Base-by-base conservation (phyloP, 805 yeast genomes). In the Kazachstania bromeliacearum region DNA sequence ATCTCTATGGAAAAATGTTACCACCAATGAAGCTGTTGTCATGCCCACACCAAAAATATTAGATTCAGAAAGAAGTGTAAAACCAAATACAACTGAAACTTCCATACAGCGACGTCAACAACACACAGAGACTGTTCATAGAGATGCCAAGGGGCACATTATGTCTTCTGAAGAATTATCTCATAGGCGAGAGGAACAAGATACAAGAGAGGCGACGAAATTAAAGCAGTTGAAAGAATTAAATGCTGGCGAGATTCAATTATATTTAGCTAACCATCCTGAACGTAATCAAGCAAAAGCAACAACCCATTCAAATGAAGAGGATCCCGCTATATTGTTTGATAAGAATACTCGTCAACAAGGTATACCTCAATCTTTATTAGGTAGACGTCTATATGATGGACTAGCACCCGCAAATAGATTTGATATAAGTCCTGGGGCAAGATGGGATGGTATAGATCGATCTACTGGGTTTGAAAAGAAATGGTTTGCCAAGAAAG, bases 361-460 rank as follows among this genome's bases (percentile, higher is more conserved):
- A 7, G 27, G 17, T 9, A 27, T 9, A 7, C 43, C 41, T 16
- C 28, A 18, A 31, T 58, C 54, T 12, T 28, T 38, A 27, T 57
- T 58, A 1, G 85, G 85, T 0, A 54, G 82, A 29, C 75, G 71
- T 31, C 54, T 71, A 2, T 85, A 78, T 46, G 53, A 60, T 20
- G 52, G 50, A 13, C 24, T 42, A 7, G 73, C 59, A 37, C 75
- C 84, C 0, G 73, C 72, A 15, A 88, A 88, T 52, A 62, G 97
- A 39, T 88, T 84, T 57, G 70, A 70, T 2, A 77, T 88, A 10
- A 59, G 62, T 4, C 94, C 96, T 0, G 96, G 96, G 0, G 64
- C 66, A 45, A 65, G 84, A 39, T 88, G 97, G 97, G 95, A 84
- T 57, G 96, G 96, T 0, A 77, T 88, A 2, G 88, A 85, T 58